These are phyloP conservation scores for Verticillium zaregamsianum DNA, from an alignment of 2,329 filamentous ascomycete species.

Conservation along the genomic window DNA sequence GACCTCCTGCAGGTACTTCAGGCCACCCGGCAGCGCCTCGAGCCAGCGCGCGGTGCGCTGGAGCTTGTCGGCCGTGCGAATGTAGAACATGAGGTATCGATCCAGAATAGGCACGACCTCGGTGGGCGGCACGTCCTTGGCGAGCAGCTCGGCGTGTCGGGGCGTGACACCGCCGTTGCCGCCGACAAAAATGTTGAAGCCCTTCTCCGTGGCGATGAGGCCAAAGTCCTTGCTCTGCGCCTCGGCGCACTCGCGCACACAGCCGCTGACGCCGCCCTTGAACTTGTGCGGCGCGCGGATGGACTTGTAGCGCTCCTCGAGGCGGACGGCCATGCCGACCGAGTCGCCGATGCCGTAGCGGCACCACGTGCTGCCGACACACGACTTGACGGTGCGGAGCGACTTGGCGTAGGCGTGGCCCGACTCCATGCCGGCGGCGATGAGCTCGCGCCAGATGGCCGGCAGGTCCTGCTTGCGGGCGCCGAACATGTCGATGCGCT, in stretches of 20 bases:
- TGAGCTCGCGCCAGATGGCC: conserved; percentile 74
- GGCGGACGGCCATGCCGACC: conserved; percentile 81
- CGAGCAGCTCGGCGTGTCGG: conserved; percentile 74
- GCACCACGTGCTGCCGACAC: conserved; percentile 89
- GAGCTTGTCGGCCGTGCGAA: conserved; percentile 84
- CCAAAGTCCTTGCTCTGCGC: conserved; percentile 93
- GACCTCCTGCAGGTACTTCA: conserved; percentile 78
- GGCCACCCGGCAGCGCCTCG: conserved; percentile 76
- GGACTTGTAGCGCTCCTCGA: conserved; percentile 90
- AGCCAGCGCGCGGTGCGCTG: conserved; percentile 88
- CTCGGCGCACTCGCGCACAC: conserved; percentile 89
- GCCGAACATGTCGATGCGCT: conserved; percentile 91
- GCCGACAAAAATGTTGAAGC: conserved; percentile 88
- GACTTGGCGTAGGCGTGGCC: conserved; percentile 91
- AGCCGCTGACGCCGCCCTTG: conserved; percentile 86
- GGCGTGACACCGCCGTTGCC: conserved; percentile 89
- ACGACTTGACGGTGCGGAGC: conserved; percentile 84
- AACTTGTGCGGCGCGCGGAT: conserved; percentile 87
- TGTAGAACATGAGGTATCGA: conserved; percentile 89
- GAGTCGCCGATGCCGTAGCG: conserved; percentile 84
- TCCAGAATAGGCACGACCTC: conserved; percentile 82
- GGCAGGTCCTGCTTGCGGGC: conserved; percentile 83
- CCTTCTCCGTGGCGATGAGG: conserved; percentile 86
- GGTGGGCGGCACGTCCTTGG: conserved; percentile 78
- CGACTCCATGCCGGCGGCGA: conserved; percentile 83